phyloP scores from a whole-genome alignment of 2,329 filamentous ascomycete genomes.

The Emergomyces orientalis region DNA sequence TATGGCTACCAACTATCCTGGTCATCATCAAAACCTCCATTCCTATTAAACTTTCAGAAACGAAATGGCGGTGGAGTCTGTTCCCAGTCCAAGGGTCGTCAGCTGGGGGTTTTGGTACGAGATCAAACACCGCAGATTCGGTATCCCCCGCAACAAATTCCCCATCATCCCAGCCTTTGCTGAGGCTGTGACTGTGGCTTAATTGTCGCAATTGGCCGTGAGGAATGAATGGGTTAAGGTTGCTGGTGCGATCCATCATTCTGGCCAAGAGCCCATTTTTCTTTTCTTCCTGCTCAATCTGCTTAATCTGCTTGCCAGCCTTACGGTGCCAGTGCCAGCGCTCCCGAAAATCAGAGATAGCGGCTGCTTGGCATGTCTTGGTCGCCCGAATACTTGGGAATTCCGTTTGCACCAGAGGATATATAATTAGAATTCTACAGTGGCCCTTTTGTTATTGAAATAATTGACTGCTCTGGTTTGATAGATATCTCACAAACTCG shows the following conservation, averaged over 20 bases:
- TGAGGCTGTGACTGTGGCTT: not conserved
- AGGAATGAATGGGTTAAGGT: not conserved
- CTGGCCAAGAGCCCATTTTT: not conserved
- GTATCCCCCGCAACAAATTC: not conserved
- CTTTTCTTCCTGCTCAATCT: not conserved
- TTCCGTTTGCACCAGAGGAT: not conserved
- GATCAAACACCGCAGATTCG: not conserved
- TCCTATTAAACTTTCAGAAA: constrained; percentile 3
- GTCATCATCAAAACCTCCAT: not conserved
- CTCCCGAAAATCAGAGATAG: constrained; percentile 1
- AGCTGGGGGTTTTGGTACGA: not conserved
- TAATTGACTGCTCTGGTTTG: not conserved
- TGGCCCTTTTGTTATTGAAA: too few species aligned
- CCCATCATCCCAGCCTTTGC: not conserved
- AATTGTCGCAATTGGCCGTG: not conserved
- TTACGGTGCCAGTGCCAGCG: not conserved
- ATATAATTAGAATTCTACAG: not conserved
- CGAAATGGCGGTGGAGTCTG: constrained; percentile 5
- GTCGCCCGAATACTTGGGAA: not conserved
- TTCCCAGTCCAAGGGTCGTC: not conserved
- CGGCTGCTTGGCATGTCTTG: constrained; percentile 2
- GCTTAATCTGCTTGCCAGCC: constrained; percentile 1
- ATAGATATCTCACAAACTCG: not conserved
- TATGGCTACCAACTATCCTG: not conserved
- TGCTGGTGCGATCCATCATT: not conserved